Evolutionary conservation across 768 basidiomycete genomes (phyloP).

Genomic region (Krasilnikovozyma curviuscula): DNA sequence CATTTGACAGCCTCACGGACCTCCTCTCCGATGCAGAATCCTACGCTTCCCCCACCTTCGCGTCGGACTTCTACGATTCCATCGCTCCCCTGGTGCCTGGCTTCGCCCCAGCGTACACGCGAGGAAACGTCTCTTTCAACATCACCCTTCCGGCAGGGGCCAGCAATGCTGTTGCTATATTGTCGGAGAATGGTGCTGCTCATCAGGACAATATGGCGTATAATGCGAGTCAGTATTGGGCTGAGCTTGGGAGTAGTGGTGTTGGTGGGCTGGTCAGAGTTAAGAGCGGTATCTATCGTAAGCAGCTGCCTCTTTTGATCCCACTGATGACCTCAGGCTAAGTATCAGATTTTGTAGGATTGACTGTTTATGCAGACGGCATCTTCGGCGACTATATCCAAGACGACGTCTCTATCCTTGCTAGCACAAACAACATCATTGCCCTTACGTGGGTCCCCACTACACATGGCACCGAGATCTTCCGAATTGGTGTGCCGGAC

Average conservation of each 20-base stretch:
- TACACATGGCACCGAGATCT: slow-evolving; percentile 16
- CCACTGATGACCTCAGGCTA: too few relatives aligned
- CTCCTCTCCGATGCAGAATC: slow-evolving; percentile 2
- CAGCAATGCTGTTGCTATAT: slow-evolving; percentile 10
- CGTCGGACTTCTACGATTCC: slow-evolving; percentile 16
- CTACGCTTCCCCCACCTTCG: slow-evolving; percentile 7
- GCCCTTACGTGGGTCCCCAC: too few relatives aligned
- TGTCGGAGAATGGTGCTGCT: slow-evolving; percentile 12
- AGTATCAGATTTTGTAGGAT: too few relatives aligned
- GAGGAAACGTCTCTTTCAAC: slow-evolving; percentile 12
- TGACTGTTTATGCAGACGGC: too few relatives aligned
- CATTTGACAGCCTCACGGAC: too few relatives aligned
- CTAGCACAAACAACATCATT: slow-evolving; percentile 6
- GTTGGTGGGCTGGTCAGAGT: slow-evolving; percentile 12
- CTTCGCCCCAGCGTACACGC: slow-evolving; percentile 4
- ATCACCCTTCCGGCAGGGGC: slow-evolving; percentile 13
- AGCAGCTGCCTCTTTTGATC: too few relatives aligned
- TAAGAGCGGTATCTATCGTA: slow-evolving; percentile 17
- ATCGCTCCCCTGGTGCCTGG: slow-evolving; percentile 13
- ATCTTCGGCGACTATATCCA: slow-evolving; percentile 16
- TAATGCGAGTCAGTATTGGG: slow-evolving; percentile 17
- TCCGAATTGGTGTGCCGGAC: slow-evolving; percentile 13
- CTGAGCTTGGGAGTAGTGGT: slow-evolving; percentile 11
- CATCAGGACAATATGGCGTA: neutral
- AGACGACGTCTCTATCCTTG: slow-evolving; percentile 12